Conservation (phyloP, 768 basidiomycete genomes). For the Lactarius trivialis region DNA sequence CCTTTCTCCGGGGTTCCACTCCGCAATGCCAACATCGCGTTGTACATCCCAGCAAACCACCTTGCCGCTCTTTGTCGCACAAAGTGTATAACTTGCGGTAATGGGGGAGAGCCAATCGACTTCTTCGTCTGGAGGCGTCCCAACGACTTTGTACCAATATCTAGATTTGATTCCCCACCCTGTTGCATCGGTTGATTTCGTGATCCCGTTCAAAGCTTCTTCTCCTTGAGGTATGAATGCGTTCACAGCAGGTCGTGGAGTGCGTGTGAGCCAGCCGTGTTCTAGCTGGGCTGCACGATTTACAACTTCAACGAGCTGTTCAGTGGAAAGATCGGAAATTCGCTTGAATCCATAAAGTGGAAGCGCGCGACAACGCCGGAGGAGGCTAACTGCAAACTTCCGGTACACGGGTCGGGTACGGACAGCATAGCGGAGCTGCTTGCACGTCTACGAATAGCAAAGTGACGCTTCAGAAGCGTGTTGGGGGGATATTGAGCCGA, state of each 20-base stretch:
- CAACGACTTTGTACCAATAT: slow-evolving; percentile 64
- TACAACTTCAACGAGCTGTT: slow-evolving; percentile 54
- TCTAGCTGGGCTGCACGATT: slow-evolving; percentile 59
- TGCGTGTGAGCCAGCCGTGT: slow-evolving; percentile 51
- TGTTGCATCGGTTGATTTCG: not conserved
- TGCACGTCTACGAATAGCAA: slow-evolving; percentile 68
- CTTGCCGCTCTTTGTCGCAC: slow-evolving; percentile 68
- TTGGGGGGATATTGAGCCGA: not conserved
- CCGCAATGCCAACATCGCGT: slow-evolving; percentile 51
- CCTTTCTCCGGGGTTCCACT: slow-evolving; percentile 55
- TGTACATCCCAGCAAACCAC: slow-evolving; percentile 75
- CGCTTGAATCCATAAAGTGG: slow-evolving; percentile 67
- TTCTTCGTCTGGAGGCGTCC: slow-evolving; percentile 58
- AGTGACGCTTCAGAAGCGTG: not conserved
- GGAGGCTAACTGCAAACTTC: slow-evolving; percentile 53
- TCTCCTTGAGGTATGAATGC: slow-evolving; percentile 23
- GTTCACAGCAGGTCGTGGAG: slow-evolving; percentile 44
- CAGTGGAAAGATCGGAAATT: slow-evolving; percentile 56
- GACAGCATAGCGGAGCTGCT: slow-evolving; percentile 51
- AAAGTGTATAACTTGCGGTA: slow-evolving; percentile 69
- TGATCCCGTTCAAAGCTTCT: not conserved
- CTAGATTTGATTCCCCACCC: slow-evolving; percentile 28
- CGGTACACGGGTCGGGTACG: slow-evolving; percentile 64
- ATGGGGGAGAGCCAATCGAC: slow-evolving; percentile 76
- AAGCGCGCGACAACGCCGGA: slow-evolving; percentile 59